These are phyloP conservation scores for Thalassiosira hispida DNA, from an alignment of 352 stramenopile genomes.

Conservation along the genomic window DNA sequence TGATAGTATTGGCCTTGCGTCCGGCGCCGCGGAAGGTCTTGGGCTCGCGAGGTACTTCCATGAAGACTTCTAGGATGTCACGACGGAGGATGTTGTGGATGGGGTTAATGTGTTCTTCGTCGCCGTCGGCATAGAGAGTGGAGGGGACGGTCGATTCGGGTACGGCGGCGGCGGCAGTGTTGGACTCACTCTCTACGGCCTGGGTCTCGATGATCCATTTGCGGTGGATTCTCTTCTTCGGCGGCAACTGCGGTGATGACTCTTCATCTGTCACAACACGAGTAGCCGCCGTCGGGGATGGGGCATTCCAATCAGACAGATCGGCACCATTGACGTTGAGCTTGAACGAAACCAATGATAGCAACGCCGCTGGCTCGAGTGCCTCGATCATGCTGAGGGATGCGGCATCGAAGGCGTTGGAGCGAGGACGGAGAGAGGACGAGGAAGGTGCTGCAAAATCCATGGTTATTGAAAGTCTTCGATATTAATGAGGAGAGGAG, in stretches of 20 bases:
- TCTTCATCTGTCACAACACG: not conserved
- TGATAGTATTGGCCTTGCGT: not conserved
- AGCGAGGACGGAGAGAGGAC: not conserved
- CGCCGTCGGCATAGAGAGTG: constrained; percentile 19
- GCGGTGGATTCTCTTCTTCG: constrained; percentile 21
- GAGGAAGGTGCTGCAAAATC: too few relatives aligned
- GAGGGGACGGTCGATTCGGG: constrained; percentile 7
- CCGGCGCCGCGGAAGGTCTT: not conserved
- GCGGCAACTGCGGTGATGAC: constrained; percentile 6
- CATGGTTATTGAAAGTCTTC: too few relatives aligned
- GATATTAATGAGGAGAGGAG: too few relatives aligned
- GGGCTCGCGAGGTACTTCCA: constrained; percentile 10
- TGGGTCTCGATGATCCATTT: constrained; percentile 1
- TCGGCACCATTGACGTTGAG: constrained; percentile 4
- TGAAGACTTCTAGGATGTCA: constrained; percentile 43
- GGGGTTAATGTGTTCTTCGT: constrained; percentile 32
- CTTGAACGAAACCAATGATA: constrained; percentile 22
- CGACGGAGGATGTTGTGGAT: constrained; percentile 42
- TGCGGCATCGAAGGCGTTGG: constrained; percentile 2
- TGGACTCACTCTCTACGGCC: not conserved
- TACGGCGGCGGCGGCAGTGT: not conserved
- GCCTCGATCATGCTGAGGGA: constrained; percentile 19
- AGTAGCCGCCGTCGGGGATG: too few relatives aligned
- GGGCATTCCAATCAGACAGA: not conserved
- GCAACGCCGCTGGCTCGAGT: constrained; percentile 14